Base-by-base conservation (phyloP, 768 basidiomycete species). In the Leccinum uliginosum region DNA sequence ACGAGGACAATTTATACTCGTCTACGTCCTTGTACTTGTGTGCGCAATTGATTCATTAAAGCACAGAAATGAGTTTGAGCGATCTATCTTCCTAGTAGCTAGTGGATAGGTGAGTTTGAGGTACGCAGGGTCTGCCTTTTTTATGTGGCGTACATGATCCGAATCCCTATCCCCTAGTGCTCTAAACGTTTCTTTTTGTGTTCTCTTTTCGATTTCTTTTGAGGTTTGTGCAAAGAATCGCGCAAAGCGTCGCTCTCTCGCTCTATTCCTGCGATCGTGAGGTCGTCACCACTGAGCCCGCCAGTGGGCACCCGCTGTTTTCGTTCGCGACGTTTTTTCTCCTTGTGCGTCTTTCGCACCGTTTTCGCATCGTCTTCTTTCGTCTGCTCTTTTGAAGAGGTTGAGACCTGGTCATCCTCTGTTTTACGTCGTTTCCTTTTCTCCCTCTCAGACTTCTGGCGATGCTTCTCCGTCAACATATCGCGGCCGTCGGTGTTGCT, bases 401-500 rank as follows among this genome's bases (percentile, higher is more conserved):
- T 53, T 5, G 43, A 48, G 15, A 35, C 19, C 4, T 30, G 35
- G 21, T 3, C 29, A 55, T 26, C 60, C 55, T 34, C 29, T 12
- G 23, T 48, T 54, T 56, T 63, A 51, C 32, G 47, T 34, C 58
- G 65, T 51, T 67, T 67, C 62, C 55, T 65, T 45, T 49, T 69
- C 58, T 64, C 58, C 21, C 55, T 66, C 54, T 71, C 70, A 15
- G 60, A 67, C 55, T 66, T 74, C 55, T 62, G 65, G 61, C 68
- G 68, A 17, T 68, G 68, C 61, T 70, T 76, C 59, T 71, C 74
- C 35, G 70, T 65, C 54, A 63, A 4, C 11, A 14, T 6, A 4
- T 50, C 40, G 19, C 11, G 40, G 21, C 4, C 8, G 6, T 51
- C 48, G 26, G 1, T 8, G 23, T 26, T 4, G n/a, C 7, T 62